These are phyloP conservation scores for Aegilops bicornis DNA, from an alignment of 176 grass and related monocot genomes.

Conservation along the genomic window DNA sequence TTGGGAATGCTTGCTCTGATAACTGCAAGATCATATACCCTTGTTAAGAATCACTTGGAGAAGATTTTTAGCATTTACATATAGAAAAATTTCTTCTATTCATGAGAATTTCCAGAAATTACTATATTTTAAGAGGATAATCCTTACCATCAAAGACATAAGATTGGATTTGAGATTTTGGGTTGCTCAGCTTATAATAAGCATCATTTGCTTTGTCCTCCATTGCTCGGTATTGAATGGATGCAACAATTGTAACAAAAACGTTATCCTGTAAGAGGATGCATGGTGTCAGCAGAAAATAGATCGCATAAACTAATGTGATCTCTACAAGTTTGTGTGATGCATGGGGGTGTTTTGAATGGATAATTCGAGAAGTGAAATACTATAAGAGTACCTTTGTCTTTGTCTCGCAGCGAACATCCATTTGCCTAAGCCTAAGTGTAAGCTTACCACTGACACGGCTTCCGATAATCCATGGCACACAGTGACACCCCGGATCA, in stretches of 20 bases:
- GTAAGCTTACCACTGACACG: conserved; percentile 39
- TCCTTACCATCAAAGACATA: conserved; percentile 67
- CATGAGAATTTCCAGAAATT: not conserved
- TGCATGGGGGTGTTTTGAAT: not conserved
- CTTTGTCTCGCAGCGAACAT: conserved; percentile 51
- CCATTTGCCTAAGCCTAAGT: conserved; percentile 38
- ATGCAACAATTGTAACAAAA: conserved; percentile 73
- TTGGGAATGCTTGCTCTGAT: conserved; percentile 43
- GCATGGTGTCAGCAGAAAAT: not conserved
- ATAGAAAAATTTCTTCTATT: not conserved
- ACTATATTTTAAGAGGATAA: not conserved
- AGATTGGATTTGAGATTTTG: conserved; percentile 64
- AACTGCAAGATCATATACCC: conserved; percentile 17
- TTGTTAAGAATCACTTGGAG: not conserved
- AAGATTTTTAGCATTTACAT: not conserved
- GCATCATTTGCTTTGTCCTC: conserved; percentile 61
- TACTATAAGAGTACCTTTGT: conserved; percentile 52
- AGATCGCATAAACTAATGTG: not conserved
- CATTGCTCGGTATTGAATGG: conserved; percentile 59
- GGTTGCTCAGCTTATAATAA: conserved; percentile 61
- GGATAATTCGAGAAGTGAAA: not conserved
- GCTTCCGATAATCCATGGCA: conserved; percentile 53
- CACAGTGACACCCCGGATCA: conserved; percentile 51
- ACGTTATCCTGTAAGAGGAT: conserved; percentile 54
- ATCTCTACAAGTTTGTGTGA: not conserved